Base-by-base conservation (phyloP, 2,329 filamentous ascomycete genomes). In the Hyphodiscus sp. region DNA sequence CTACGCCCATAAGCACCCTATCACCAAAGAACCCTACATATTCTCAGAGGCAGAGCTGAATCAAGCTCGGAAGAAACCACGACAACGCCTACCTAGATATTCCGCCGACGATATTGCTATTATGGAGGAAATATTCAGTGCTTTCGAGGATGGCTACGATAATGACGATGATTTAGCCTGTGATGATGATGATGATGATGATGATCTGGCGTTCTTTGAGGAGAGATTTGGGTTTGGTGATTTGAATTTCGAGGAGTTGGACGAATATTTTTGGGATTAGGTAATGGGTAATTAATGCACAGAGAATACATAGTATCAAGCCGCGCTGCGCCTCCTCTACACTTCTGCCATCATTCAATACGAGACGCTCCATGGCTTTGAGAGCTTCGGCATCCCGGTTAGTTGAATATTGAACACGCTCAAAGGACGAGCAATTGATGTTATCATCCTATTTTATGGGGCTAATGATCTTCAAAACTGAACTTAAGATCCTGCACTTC, bases 21-120 rank as follows among this genome's bases (percentile, higher is more conserved):
- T 46, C 20, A 53, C 51, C 13, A 53, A 53, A 20, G 51, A 53
- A 30, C 51, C 41, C 42, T 50, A 53, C 19, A 42, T 38, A 7
- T 53, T 53, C 43, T 46, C 51, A 2, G 20, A 45, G 33, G 47
- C 41, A 42, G 47, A 53, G 20, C 30, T 53, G 1, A 44, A 50
- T 8, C 4, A 2, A 38, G 4, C 5, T 5, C 4, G 33, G 11
- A 43, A 11, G 10, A 20, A n/a, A 20, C 33, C 33, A n/a, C 29
- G 50, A 7, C 41, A 20, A 18, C 9, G 16, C 26, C 18, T 20
- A 13, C 26, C n/a, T 33, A 42, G 19, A 20, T 23, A n/a, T 9
- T 26, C 13, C 18, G 50, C 13, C 18, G 50, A 47, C 2, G 50
- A 52, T 2, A 47, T 52, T 30, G 50, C 45, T 3, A 47, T 52